phyloP scores from a whole-genome alignment of 805 yeast species.

The Metschnikowia anglica region DNA sequence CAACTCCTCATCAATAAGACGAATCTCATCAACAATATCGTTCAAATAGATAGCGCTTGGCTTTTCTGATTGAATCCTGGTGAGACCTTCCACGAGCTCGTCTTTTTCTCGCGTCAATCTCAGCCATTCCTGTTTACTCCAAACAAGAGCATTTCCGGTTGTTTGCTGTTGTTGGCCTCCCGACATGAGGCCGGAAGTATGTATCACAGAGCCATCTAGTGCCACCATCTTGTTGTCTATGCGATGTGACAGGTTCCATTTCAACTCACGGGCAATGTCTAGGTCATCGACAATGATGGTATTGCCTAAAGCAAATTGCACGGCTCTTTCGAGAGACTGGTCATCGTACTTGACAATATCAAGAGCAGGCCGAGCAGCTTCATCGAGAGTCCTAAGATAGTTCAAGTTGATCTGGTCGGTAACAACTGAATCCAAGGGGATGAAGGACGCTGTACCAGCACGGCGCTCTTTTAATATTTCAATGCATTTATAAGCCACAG shows the following conservation, averaged over 20 bases:
- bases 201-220: conserved; percentile 79
- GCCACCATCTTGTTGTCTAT: conserved; percentile 68
- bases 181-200: conserved; percentile 86
- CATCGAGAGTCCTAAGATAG: conserved; percentile 52
- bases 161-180: conserved; percentile 68
- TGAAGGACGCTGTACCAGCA: conserved; percentile 80
- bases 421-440: conserved; percentile 77
- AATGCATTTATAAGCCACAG: conserved; percentile 74
- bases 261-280: conserved; percentile 63
- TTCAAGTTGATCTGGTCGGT: conserved; percentile 53
- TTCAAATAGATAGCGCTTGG: conserved; percentile 59
- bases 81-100: conserved; percentile 49
- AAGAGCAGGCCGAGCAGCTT: conserved; percentile 60
- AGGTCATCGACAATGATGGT: conserved; percentile 75
- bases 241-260: conserved; percentile 51
- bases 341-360: conserved; percentile 74
- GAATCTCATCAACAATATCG: conserved; percentile 54
- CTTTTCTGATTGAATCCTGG: conserved; percentile 45
- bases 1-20: conserved; percentile 41
- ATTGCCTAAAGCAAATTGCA: conserved; percentile 76
- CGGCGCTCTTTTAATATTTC: conserved; percentile 80
- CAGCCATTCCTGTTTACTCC: conserved; percentile 73
- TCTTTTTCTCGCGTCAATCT: conserved; percentile 52
- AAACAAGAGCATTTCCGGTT: conserved; percentile 44
- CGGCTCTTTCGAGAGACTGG: conserved; percentile 66